Percentiles rank a stretch among this genome's conserved stretches.
Evolutionary conservation across 2,329 filamentous ascomycete species (phyloP).

Genomic region (Didymella exigua): DNA sequence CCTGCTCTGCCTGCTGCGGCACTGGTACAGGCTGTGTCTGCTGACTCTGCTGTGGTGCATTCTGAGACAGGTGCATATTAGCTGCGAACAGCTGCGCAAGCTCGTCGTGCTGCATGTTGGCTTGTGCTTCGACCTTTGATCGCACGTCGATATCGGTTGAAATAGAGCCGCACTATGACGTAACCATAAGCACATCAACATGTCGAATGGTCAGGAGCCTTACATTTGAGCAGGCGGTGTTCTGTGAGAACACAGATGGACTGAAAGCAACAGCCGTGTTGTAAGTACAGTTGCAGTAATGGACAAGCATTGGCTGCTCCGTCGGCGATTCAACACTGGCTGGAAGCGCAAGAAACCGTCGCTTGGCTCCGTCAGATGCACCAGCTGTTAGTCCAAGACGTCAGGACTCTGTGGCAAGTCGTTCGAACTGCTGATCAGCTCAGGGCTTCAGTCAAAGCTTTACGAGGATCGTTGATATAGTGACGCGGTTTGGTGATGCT

Average conservation of each 20-base stretch:
- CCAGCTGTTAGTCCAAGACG: conserved; percentile 30
- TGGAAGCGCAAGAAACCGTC: neutral
- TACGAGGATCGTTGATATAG: neutral
- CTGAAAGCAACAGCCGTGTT: conserved; percentile 51
- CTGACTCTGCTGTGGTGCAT: conserved; percentile 34
- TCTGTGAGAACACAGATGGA: conserved; percentile 51
- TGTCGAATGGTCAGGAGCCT: conserved; percentile 31
- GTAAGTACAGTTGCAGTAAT: conserved; percentile 49
- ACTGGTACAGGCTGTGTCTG: conserved; percentile 55
- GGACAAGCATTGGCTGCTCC: conserved; percentile 46
- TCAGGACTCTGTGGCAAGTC: conserved; percentile 25
- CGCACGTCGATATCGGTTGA: conserved; percentile 52
- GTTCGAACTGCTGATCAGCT: conserved; percentile 2
- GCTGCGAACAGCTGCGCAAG: conserved; percentile 79
- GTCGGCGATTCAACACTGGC: conserved; percentile 6
- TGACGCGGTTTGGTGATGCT: conserved; percentile 6
- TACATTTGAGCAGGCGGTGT: conserved; percentile 55
- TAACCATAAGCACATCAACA: conserved; percentile 38
- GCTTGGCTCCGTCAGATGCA: conserved; percentile 5
- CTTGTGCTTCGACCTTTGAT: conserved; percentile 36
- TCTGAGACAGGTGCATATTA: conserved; percentile 67
- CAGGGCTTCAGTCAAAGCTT: neutral
- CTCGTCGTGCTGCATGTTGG: conserved; percentile 73
- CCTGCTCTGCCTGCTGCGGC: conserved; percentile 23
- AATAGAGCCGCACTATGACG: conserved; percentile 53